Conservation (phyloP, 805 yeast genomes). For the Candida qinlingensis region DNA sequence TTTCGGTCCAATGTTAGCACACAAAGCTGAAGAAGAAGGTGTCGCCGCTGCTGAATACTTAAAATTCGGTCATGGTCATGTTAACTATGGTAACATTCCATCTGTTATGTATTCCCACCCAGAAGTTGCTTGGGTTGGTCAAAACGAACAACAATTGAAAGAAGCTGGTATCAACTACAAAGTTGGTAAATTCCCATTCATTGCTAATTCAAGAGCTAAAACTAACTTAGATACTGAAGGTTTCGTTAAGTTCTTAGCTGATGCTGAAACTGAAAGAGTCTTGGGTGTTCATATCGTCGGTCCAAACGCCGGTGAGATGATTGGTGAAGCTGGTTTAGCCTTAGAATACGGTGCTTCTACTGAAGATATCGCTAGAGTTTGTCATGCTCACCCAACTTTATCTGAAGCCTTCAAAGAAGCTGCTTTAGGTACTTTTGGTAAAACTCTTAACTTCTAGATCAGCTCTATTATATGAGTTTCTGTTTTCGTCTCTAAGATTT, state of each 20-base stretch:
- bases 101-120: constrained; percentile 99
- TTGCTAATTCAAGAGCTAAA: constrained; percentile 99
- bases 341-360: constrained; percentile 98
- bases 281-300: constrained; percentile 97
- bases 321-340: constrained; percentile 97
- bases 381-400: constrained; percentile 98
- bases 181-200: constrained; percentile 96
- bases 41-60: constrained; percentile 96
- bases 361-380: constrained; percentile 94
- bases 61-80: constrained; percentile 93
- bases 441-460: constrained; percentile 77
- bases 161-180: constrained; percentile 87
- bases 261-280: constrained; percentile 94
- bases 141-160: constrained; percentile 90
- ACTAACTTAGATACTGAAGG: constrained; percentile 97
- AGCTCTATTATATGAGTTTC: not conserved
- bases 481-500: not conserved
- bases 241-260: constrained; percentile 91
- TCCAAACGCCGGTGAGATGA: constrained; percentile 99
- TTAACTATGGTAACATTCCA: constrained; percentile 96
- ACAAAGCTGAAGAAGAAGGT: constrained; percentile 99
- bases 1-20: constrained; percentile 98
- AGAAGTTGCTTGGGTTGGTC: constrained; percentile 99
- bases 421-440: constrained; percentile 84
- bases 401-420: constrained; percentile 99